These are phyloP conservation scores for Aureobasidium sp. DNA, from an alignment of 2,329 filamentous ascomycete species.

Conservation along the genomic window DNA sequence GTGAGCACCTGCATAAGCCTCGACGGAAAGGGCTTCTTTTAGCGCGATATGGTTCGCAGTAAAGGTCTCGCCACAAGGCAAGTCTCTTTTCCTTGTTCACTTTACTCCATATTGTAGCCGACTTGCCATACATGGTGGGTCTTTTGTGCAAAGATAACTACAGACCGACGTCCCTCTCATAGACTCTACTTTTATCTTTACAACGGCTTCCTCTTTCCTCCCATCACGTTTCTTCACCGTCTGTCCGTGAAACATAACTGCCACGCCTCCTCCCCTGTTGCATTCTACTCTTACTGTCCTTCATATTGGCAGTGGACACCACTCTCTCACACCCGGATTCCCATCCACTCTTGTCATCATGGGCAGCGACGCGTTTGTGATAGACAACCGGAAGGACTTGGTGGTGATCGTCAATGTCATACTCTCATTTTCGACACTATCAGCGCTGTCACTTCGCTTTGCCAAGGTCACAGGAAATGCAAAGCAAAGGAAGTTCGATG, in stretches of 20 bases:
- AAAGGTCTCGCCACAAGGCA: conserved; percentile 11
- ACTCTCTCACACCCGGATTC: not conserved
- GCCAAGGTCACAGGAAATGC: conserved; percentile 7
- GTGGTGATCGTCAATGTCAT: conserved; percentile 9
- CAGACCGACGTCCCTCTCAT: not conserved
- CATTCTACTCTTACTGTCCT: not conserved
- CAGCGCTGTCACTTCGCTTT: conserved; percentile 3
- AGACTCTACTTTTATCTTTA: not conserved
- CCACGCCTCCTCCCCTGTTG: not conserved
- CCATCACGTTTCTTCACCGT: conserved; percentile 3
- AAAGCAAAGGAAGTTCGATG: conserved; percentile 10
- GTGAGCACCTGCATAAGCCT: conserved; percentile 10
- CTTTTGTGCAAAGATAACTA: conserved; percentile 7
- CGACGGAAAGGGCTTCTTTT: not conserved
- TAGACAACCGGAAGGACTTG: conserved; percentile 7
- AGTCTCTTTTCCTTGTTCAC: conserved; percentile 2
- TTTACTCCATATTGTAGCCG: conserved; percentile 1
- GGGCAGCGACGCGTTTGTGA: not conserved
- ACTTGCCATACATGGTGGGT: conserved; percentile 4
- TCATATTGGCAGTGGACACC: not conserved
- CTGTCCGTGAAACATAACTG: conserved; percentile 4
- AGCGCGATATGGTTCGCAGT: conserved; percentile 6
- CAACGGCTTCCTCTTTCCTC: conserved; percentile 5
- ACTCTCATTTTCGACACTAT: conserved; percentile 1
- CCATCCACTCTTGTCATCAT: not conserved